Conservation (phyloP, 2,329 filamentous ascomycete genomes). For the Fusarium nodosum region DNA sequence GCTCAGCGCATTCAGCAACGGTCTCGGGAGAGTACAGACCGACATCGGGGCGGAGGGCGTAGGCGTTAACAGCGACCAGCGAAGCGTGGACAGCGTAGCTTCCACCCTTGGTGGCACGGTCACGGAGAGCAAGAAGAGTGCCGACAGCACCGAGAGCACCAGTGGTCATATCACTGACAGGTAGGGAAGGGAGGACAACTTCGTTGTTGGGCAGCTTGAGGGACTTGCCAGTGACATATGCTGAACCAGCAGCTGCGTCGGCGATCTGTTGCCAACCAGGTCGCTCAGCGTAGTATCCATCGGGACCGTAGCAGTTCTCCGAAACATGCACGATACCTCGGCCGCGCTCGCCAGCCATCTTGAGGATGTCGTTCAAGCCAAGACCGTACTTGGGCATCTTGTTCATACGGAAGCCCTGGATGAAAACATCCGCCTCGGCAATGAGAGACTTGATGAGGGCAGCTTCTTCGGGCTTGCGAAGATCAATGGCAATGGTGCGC, state of each 20-base stretch:
- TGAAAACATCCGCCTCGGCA: slow-evolving; percentile 18
- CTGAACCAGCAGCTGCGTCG: slow-evolving; percentile 55
- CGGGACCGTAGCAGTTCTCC: slow-evolving; percentile 74
- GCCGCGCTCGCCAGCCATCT: slow-evolving; percentile 56
- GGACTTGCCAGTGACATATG: slow-evolving; percentile 18
- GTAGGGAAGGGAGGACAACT: slow-evolving; percentile 43
- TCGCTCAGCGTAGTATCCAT: slow-evolving; percentile 68
- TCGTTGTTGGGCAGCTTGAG: slow-evolving; percentile 9
- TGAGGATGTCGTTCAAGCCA: slow-evolving; percentile 21
- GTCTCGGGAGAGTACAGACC: slow-evolving; percentile 17
- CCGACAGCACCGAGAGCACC: slow-evolving; percentile 53
- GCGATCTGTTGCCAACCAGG: slow-evolving; percentile 78
- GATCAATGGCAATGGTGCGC: slow-evolving; percentile 26
- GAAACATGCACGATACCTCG: slow-evolving; percentile 74
- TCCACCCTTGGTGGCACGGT: slow-evolving; percentile 47
- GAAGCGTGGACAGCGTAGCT: slow-evolving; percentile 29
- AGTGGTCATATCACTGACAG: slow-evolving; percentile 55
- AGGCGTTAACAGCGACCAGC: slow-evolving; percentile 12
- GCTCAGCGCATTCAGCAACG: slow-evolving; percentile 1
- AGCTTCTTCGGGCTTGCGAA: slow-evolving; percentile 14
- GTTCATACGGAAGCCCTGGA: slow-evolving; percentile 30
- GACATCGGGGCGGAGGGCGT: slow-evolving; percentile 11
- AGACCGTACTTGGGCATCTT: slow-evolving; percentile 32
- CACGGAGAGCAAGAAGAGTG: slow-evolving; percentile 52
- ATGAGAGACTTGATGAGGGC: slow-evolving; percentile 20